Base-by-base conservation (phyloP, 2,329 filamentous ascomycete species). In the Calonectria pseudoturangicola region DNA sequence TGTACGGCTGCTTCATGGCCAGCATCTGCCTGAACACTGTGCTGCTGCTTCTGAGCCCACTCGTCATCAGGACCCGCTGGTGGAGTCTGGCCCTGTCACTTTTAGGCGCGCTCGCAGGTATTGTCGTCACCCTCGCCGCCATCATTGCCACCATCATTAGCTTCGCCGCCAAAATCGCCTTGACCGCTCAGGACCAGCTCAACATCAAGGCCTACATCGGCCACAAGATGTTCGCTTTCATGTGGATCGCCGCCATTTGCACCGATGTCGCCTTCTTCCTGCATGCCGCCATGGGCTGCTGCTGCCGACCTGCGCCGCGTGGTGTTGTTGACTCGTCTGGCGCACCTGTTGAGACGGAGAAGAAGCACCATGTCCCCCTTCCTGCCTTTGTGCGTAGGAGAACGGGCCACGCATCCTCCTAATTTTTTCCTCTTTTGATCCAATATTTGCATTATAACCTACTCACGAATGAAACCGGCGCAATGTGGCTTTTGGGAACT, bases 1-100 rank as follows among this genome's bases (percentile, higher is more conserved):
- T 98, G 95, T 98, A 97, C 81, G 94, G 90, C 74, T 93, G 96
- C 84, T 98, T 97, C 88, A 86, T 98, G 62, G 88, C 92, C 9
- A 93, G 92, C 63, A 88, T 91, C 51, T 88, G 93, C 78, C 86
- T 98, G 80, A 92, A 91, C 81, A 93, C 94, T 80, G 81, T 96
- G 77, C 90, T 95, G 77, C 91, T 97, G 73, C 90, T 96, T 81
- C 77, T 93, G 84, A 83, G 93, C 81, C 79, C 87, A 85, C 77
- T 93, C 84, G 89, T 87, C 71, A 79, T 90, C 65, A 84, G 85
- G 79, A 87, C 88, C n/a, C 86, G 89, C 70, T 89, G 91, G 85
- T 92, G 92, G 64, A 85, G 96, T 25, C 90, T 93, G 6, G 88
- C 95, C 74, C 86, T 97, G 73, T 88, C 91, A 13, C 82, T 96